Percentiles rank a stretch among this genome's conserved stretches.
phyloP scores from a whole-genome alignment of 768 basidiomycete genomes.

The Lyophyllum decastes region DNA sequence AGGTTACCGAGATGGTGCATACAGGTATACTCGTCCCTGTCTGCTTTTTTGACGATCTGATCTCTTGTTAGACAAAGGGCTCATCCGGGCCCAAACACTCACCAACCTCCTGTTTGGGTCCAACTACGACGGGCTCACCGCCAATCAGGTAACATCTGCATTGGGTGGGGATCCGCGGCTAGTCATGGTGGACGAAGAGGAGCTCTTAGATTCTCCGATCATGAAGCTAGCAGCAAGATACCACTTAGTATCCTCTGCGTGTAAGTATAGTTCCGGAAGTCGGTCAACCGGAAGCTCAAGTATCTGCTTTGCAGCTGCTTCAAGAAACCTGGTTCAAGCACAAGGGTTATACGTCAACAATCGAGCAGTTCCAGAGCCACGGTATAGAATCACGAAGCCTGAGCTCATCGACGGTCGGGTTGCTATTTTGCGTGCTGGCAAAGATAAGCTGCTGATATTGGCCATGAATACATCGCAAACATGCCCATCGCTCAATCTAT shows the following conservation, averaged over 20 bases:
- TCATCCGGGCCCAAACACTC: conserved; percentile 40
- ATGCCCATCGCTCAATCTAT: background rate
- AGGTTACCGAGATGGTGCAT: conserved; percentile 58
- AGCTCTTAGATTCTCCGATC: conserved; percentile 56
- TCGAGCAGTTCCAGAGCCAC: conserved; percentile 48
- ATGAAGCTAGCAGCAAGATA: conserved; percentile 62
- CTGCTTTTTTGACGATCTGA: conserved; percentile 2
- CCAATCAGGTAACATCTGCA: conserved; percentile 58
- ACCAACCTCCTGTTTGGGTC: conserved; percentile 47
- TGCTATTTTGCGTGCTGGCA: conserved; percentile 72
- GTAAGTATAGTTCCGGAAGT: conserved; percentile 40
- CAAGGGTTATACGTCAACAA: conserved; percentile 80
- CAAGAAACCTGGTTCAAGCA: conserved; percentile 57
- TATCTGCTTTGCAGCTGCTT: conserved; percentile 51
- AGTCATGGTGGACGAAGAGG: conserved; percentile 45
- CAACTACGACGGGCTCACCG: conserved; percentile 46
- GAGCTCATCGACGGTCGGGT: conserved; percentile 64
- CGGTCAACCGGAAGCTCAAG: conserved; percentile 2
- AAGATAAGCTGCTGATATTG: conserved; percentile 67
- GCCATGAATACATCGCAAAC: conserved; percentile 16
- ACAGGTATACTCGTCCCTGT: conserved; percentile 24
- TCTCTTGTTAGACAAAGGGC: conserved; percentile 34
- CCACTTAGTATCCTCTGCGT: conserved; percentile 61
- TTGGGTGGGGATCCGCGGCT: conserved; percentile 70
- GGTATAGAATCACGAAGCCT: conserved; percentile 37